Evolutionary conservation across 2,329 filamentous ascomycete genomes (phyloP), one percentile per base, ranked within the genome.

Genomic region (Penicillium hordei): DNA sequence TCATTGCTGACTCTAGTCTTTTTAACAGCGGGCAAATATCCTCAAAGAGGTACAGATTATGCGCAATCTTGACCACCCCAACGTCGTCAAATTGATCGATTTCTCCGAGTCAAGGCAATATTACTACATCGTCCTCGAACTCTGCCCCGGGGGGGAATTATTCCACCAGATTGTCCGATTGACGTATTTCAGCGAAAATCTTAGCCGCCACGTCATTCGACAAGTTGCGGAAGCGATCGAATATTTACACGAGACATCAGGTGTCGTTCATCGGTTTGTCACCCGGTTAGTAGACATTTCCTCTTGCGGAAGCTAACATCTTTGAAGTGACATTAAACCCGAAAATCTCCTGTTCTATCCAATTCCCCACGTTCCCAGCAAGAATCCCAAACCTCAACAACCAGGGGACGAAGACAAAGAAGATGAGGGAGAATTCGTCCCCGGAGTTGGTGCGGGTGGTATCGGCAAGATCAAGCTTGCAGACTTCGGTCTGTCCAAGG

Each of bases 41-140:
- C 80, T 99, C 60, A 99, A 99, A 78, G 94, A 99, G 76, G 94
- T 99, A 15, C 91, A 96, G 70, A 99, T 99, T 67, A 99, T 99
- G 93, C 91, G 93, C 63, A 90, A 95, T 70, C 83, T 99, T 48
- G 92, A 97, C 65, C 94, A 99, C 67, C 93, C 93, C 61, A 97
- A 97, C 73, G 94, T 99, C 60, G 87, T 97, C 75, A 93, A 91
- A 72, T 85, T 99, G 57, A 83, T 97, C 69, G 91, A 96, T 69
- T 97, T 97, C 72, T 89, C 89, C 62, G 94, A 99, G 76, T 95
- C 93, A 1, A 84, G 85, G 58, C 92, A 97, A 75, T 97, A 97
- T 74, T 97, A 97, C 78, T 99, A 95, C 79, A 97, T 99, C 67
- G 87, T 99, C 43, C 86, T 99, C 40, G 94, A 99, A 77, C 83